These are phyloP conservation scores for Peniophora sp. DNA, from an alignment of 1,284 basidiomycete species.

Conservation along the genomic window DNA sequence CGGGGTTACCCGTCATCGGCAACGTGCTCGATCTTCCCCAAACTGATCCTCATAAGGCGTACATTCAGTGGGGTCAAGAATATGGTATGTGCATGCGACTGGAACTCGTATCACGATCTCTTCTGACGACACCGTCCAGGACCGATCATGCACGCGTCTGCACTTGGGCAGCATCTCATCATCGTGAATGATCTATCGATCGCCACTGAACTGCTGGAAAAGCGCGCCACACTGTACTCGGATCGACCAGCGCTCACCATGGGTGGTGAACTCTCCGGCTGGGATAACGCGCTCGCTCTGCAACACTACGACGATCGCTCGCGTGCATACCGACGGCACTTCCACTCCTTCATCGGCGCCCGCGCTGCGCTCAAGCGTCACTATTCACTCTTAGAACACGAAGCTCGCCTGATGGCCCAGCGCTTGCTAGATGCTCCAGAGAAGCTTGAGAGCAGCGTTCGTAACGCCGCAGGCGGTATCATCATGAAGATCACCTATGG, in stretches of 20 bases:
- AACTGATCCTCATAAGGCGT: constrained; percentile 45
- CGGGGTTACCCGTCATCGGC: constrained; percentile 40
- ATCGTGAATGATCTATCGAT: constrained; percentile 20
- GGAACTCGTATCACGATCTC: neutral
- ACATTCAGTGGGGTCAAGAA: constrained; percentile 42
- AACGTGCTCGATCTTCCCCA: constrained; percentile 50
- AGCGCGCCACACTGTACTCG: constrained; percentile 14
- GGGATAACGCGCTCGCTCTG: constrained; percentile 53
- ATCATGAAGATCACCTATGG: constrained; percentile 13
- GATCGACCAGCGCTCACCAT: constrained; percentile 9
- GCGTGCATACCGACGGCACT: constrained; percentile 23
- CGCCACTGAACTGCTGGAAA: constrained; percentile 15
- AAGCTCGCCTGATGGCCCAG: constrained; percentile 7
- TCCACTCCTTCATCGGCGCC: constrained; percentile 16
- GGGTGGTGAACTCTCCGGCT: constrained; percentile 36
- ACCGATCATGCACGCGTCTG: constrained; percentile 8
- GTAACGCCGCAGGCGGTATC: constrained; percentile 1
- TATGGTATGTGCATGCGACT: constrained; percentile 16
- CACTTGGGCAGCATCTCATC: constrained; percentile 11
- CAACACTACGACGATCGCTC: constrained; percentile 52
- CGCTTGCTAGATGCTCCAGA: neutral
- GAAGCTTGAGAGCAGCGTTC: neutral
- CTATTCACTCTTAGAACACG: constrained; percentile 12
- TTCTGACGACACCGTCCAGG: neutral
- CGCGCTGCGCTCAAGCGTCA: constrained; percentile 14